These are phyloP conservation scores for Endocalyx cinctus DNA, from an alignment of 2,329 filamentous ascomycete species.

Conservation along the genomic window DNA sequence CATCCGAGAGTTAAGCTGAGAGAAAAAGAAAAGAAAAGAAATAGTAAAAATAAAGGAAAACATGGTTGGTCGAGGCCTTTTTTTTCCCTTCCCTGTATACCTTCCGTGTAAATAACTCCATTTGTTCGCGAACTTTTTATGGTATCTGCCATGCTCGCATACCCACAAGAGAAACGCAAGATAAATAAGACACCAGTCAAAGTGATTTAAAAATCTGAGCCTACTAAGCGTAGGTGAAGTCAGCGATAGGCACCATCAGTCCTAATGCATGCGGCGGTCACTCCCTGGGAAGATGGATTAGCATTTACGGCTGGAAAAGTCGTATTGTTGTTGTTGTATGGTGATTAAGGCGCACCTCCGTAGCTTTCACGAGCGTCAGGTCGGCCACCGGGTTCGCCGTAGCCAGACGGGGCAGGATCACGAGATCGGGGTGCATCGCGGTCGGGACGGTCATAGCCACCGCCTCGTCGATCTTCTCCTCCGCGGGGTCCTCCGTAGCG, in stretches of 20 bases:
- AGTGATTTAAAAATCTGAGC: conserved; percentile 13
- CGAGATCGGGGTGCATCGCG: conserved; percentile 32
- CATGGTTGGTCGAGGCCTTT: conserved; percentile 25
- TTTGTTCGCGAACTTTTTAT: conserved; percentile 26
- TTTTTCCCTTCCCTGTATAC: conserved; percentile 30
- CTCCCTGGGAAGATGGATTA: conserved; percentile 21
- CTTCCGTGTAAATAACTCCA: conserved; percentile 29
- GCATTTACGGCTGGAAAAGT: conserved; percentile 15
- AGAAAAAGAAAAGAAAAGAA: conserved; percentile 14
- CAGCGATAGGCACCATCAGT: neutral
- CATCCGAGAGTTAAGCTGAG: too few species aligned
- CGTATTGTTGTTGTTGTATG: conserved; percentile 9
- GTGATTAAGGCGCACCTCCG: conserved; percentile 31
- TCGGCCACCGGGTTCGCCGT: conserved; percentile 37
- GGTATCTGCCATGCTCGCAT: conserved; percentile 25
- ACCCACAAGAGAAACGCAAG: conserved; percentile 21
- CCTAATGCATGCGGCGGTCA: conserved; percentile 15
- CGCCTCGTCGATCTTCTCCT: conserved; percentile 19
- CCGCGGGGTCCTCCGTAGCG: conserved; percentile 20
- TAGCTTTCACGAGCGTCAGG: conserved; percentile 39
- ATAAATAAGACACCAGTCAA: conserved; percentile 16
- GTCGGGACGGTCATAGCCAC: conserved; percentile 37
- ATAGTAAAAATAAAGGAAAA: conserved; percentile 18
- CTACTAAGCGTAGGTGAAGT: conserved; percentile 12
- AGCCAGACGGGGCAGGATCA: conserved; percentile 35